Base-by-base conservation (phyloP, 306 rosid species). In the Castanospermum australe region DNA sequence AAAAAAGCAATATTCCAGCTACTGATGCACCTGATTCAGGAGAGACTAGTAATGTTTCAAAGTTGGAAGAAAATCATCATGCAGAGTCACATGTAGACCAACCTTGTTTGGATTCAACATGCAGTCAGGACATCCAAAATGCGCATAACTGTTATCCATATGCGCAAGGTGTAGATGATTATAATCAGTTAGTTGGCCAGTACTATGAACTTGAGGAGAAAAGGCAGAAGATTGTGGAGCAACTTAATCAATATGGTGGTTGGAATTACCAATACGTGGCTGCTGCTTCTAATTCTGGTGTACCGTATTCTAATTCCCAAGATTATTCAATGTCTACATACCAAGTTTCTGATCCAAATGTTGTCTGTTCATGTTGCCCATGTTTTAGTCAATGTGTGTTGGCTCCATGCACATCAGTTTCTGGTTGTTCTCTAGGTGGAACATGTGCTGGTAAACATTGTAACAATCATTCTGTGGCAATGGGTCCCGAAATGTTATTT, bases 131-230 rank as follows among this genome's bases (percentile, higher is more conserved):
- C 32, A 65, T 67, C 45, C 78, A 82, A 64, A 87, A 25, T 77
- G 86, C 5, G 2, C 83, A 71, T 8, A 22, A 73, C 12, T 81
- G 63, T 48, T 72, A 82, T 87, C 85, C 87, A 56, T 69, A 79
- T 85, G 54, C 66, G 38, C 86, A 60, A 77, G 86, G 66, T 48
- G 71, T 42, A 20, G 90, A 88, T 44, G 87, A 85, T 48, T 92
- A 94, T 88, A 88, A 84, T 73, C 85, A 79, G 72, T 83, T 92
- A 73, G 78, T 94, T 42, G 77, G 73, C 8, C 79, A 84, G 63
- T 94, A 88, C 78, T 89, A 94, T 84, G 97, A 92, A 81, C 87
- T 94, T 61, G 97, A 92, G 87, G 95, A 91, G 86, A 86, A 90
- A 78, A 88, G 92, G 84, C 87, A 83, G 80, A 89, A 88, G 84